These are phyloP conservation scores for Colletotrichum tabaci DNA, from an alignment of 2,329 filamentous ascomycete genomes.

Conservation along the genomic window DNA sequence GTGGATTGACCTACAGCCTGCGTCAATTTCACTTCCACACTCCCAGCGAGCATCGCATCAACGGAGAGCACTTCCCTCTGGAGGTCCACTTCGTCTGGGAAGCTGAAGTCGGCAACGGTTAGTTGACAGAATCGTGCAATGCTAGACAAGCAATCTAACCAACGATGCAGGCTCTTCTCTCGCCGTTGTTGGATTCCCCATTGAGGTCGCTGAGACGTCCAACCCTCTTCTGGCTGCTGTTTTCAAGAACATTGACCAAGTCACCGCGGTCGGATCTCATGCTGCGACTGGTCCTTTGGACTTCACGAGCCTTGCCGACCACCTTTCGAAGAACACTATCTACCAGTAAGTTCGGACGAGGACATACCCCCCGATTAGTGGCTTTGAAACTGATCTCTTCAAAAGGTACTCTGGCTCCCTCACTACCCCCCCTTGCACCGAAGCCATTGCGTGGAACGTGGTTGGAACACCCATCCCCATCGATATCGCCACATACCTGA, in stretches of 20 bases:
- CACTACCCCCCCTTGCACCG: conserved; percentile 75
- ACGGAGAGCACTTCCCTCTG: conserved; percentile 56
- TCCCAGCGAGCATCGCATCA: conserved; percentile 70
- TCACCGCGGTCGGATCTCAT: conserved; percentile 56
- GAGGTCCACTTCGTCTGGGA: conserved; percentile 62
- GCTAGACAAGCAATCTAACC: conserved; percentile 40
- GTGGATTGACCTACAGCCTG: conserved; percentile 58
- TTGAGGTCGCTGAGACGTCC: conserved; percentile 50
- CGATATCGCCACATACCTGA: conserved; percentile 64
- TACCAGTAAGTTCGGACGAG: conserved; percentile 52
- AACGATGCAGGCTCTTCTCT: conserved; percentile 47
- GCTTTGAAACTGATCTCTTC: background rate
- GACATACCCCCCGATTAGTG: no score
- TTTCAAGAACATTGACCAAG: conserved; percentile 55
- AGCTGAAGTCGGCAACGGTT: conserved; percentile 45
- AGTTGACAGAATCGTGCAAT: background rate
- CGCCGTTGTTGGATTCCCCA: conserved; percentile 56
- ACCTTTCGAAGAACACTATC: conserved; percentile 56
- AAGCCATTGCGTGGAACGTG: conserved; percentile 69
- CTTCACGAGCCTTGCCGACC: conserved; percentile 57
- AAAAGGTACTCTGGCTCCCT: conserved; percentile 70
- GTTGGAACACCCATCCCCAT: conserved; percentile 63
- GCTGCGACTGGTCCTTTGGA: conserved; percentile 56
- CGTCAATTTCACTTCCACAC: conserved; percentile 74
- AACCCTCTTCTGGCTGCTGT: conserved; percentile 54